These are phyloP conservation scores for Quercus tomentella DNA, from an alignment of 331 rosid genomes.

Conservation along the genomic window DNA sequence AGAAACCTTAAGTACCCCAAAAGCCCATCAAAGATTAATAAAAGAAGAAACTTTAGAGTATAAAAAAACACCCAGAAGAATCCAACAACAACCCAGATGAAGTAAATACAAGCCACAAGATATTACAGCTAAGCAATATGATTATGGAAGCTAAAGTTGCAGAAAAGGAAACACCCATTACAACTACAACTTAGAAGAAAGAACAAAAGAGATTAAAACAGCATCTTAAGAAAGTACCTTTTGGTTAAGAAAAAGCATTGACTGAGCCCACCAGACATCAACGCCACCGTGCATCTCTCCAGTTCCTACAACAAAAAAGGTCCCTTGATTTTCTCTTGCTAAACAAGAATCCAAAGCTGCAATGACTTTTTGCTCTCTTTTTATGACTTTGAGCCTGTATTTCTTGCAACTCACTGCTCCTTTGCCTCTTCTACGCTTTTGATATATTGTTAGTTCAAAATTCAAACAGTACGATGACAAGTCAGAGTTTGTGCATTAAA, in stretches of 20 bases:
- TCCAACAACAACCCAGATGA: constrained; percentile 26
- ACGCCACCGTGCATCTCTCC: constrained; percentile 39
- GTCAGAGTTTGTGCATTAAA: constrained; percentile 41
- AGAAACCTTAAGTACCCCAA: background rate
- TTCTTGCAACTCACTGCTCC: constrained; percentile 19
- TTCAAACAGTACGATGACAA: constrained; percentile 9
- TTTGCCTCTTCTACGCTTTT: background rate
- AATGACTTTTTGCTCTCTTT: constrained; percentile 14
- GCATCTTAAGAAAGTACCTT: constrained; percentile 43
- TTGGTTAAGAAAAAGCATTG: constrained; percentile 35
- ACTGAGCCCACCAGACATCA: constrained; percentile 75
- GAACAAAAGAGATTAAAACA: constrained; percentile 30
- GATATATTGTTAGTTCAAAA: background rate
- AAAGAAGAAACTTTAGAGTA: background rate
- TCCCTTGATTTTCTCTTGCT: constrained; percentile 38
- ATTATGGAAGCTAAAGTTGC: constrained; percentile 34
- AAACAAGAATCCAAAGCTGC: constrained; percentile 73
- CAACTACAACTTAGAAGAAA: constrained; percentile 29
- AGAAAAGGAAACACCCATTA: constrained; percentile 34
- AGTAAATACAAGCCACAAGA: constrained; percentile 23
- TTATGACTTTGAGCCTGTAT: constrained; percentile 1
- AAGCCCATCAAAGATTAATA: constrained; percentile 25
- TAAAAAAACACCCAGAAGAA: constrained; percentile 23
- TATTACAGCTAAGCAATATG: constrained; percentile 32
- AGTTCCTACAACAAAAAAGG: constrained; percentile 31